Base-by-base conservation (phyloP, 2,329 filamentous ascomycete genomes). In the Calcarisporium arbuscula region DNA sequence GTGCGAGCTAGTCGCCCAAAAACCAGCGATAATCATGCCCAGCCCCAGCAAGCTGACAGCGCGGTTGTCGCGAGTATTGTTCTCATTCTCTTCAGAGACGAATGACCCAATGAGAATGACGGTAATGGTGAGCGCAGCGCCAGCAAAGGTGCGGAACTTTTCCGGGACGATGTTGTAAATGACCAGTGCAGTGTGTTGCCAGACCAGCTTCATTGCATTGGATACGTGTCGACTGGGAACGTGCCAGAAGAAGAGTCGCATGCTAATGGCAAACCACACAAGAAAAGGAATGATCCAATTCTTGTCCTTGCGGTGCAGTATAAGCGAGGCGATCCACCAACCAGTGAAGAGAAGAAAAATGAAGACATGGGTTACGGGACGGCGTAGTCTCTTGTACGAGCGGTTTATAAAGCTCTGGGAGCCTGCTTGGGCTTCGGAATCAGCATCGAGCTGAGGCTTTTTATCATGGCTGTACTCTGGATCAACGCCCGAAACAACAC, bases 261-360 rank as follows among this genome's bases (percentile, higher is more conserved):
- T 65, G 9, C 74, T 77, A 48, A 94, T 79, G 45, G 67, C 71
- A 29, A 94, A 74, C 68, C 82, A 94, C 30, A 95, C 54, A 32
- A 94, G 68, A 61, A 94, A 92, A 0, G 88, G 87, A 32, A 89
- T 75, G 37, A 94, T 61, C 87, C 87, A 94, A 51, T 85, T 86
- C 60, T 68, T 70, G 51, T 87, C 77, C 39, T 81, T 47, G 39
- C 77, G 77, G 56, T 90, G 85, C 34, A 86, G 66, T 39, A 88
- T 67, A 30, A 90, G 64, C 35, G 80, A 76, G 6, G 82, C 79
- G 45, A 89, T 81, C 82, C 82, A 89, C 84, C 84, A 88, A 50
- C 66, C 68, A 4, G 67, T 69, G 41, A 67, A 65, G 36, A 69
- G 45, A 32, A 48, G 45, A 34, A 64, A 64, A 49, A 70, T 45